phyloP scores from a whole-genome alignment of 2,329 filamentous ascomycete species.

The Aspergillus udagawae region DNA sequence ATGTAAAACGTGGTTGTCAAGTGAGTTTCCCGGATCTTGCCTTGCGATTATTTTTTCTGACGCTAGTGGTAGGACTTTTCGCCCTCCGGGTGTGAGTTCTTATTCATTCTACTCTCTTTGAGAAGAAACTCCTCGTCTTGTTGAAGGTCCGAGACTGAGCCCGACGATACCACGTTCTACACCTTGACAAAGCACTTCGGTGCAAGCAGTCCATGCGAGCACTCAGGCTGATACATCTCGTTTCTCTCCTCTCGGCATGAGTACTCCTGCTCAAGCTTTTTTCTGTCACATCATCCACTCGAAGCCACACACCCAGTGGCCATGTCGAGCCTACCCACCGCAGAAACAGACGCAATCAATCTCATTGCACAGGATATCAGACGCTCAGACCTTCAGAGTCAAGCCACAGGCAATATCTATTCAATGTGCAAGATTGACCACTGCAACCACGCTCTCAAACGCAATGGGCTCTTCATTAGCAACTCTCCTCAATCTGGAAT shows the following conservation, averaged over 20 bases:
- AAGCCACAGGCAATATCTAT: background rate
- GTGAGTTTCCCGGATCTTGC: background rate
- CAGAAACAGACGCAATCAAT: slow-evolving; percentile 18
- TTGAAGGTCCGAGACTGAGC: background rate
- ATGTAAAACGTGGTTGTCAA: background rate
- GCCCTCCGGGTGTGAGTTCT: background rate
- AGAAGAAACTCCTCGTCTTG: background rate
- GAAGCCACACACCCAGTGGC: background rate
- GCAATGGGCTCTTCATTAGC: no score
- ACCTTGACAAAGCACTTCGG: background rate
- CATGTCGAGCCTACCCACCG: background rate
- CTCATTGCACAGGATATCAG: background rate
- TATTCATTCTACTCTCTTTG: background rate
- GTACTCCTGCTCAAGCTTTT: background rate
- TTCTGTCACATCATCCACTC: background rate
- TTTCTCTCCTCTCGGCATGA: background rate
- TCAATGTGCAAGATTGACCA: background rate
- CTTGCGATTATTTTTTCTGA: background rate
- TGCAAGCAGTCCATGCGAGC: background rate
- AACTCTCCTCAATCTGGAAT: no score
- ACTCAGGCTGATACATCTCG: background rate
- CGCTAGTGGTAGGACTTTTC: background rate
- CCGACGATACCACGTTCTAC: background rate
- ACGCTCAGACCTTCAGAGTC: no score
- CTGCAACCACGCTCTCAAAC: no score